Evolutionary conservation across 192 early-diverging fungal genomes (phyloP).

Genomic region (Dissophora ornata): DNA sequence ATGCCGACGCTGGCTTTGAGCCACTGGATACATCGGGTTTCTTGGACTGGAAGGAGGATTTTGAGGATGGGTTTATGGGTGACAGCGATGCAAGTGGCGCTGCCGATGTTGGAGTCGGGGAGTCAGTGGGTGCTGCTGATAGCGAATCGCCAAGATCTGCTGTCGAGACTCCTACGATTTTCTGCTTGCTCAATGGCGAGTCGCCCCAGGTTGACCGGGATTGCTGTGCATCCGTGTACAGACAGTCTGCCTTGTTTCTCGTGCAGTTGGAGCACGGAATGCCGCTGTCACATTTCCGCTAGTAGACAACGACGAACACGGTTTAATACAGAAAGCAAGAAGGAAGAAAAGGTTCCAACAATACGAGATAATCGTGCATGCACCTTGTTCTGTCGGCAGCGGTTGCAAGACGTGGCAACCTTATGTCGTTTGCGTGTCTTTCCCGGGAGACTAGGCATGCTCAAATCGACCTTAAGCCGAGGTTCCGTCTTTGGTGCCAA

Average conservation of each 20-base stretch:
- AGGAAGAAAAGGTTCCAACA: background rate
- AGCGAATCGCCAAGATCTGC: slow-evolving; percentile 1
- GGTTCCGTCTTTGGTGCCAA: slow-evolving; percentile 11
- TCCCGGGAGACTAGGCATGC: slow-evolving; percentile 12
- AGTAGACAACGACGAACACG: background rate
- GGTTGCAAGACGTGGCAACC: slow-evolving; percentile 51
- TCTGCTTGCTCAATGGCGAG: slow-evolving; percentile 42
- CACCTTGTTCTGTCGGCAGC: slow-evolving; percentile 54
- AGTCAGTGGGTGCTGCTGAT: too few species aligned
- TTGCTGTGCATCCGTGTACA: slow-evolving; percentile 51
- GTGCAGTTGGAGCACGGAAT: slow-evolving; percentile 52
- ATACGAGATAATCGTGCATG: background rate
- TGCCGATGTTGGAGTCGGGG: too few species aligned
- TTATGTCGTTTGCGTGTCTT: slow-evolving; percentile 52
- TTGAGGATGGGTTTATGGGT: too few species aligned
- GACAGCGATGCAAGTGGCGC: too few species aligned
- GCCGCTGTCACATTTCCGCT: slow-evolving; percentile 52
- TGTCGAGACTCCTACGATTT: slow-evolving; percentile 30
- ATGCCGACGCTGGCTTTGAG: background rate
- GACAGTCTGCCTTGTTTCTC: slow-evolving; percentile 48
- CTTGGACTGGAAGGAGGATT: too few species aligned
- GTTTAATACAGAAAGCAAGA: too few species aligned
- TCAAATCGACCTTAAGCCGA: slow-evolving; percentile 21
- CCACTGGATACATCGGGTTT: too few species aligned
- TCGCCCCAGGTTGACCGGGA: slow-evolving; percentile 52